Evolutionary conservation across 1,284 basidiomycete species (phyloP), one percentile per base, ranked within the genome.

Genomic region (Leccinum solheimii): DNA sequence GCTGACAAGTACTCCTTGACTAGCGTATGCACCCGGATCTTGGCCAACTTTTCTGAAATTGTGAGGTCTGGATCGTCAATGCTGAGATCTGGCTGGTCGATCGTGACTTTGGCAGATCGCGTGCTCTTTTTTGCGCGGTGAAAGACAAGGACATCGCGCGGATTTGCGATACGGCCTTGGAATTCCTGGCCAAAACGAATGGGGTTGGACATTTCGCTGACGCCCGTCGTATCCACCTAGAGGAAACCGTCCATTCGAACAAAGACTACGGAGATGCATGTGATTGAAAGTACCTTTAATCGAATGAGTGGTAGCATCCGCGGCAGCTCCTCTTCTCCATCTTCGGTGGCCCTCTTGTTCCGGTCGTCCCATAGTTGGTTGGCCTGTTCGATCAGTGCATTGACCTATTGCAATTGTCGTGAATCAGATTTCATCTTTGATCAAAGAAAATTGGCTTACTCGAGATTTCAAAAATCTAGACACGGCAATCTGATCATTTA

Each of bases 141-240:
- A 77, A 98, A 98, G 53, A 94, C 83, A 32, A 99, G 85, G 30
- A 97, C 85, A 70, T 98, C 96, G 45, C 93, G 86, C 6, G 97
- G 96, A 72, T 99, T 99, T 10, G 97, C 97, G 14, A 99, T 86
- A 23, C 85, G 86, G 2, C 93, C 94, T 62, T 90, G 85, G 75
- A 97, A 98, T 73, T 97, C 94, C 75, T 97, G 95, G 0, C 97
- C 97, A 73, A 99, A 98, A 8, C 97, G 90, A 56, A 97, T 91
- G 13, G 96, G 94, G 75, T 99, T 99, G 54, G 91, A 93, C 79
- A 95, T 94, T 67, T 94, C 92, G 61, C 87, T 88, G 5, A 90
- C 91, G 56, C 90, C 91, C 0, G 92, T 94, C 1, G 95, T 97
- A 72, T 98, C 95, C 26, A 97, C 94, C 89, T 91, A 65, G 21